Evolutionary conservation across 2,329 filamentous ascomycete genomes (phyloP).

Genomic region (Fusarium anthophilum): DNA sequence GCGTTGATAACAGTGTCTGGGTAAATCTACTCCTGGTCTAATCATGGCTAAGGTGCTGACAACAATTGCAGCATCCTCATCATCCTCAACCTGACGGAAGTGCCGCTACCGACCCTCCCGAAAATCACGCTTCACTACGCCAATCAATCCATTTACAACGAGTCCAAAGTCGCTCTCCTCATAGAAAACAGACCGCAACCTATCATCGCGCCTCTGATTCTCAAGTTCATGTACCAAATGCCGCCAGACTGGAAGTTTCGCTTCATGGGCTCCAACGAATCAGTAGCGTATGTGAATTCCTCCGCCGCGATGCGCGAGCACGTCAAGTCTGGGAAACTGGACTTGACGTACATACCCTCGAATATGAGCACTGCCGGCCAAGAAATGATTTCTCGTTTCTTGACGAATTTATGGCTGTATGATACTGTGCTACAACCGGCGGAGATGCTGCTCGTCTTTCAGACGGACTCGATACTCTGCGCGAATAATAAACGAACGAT

Average conservation of each 20-base stretch:
- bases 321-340: not conserved
- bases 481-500: not conserved
- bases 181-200: not conserved
- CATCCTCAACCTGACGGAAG: not conserved
- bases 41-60: not conserved
- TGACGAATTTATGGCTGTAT: not conserved
- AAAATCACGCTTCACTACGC: not conserved
- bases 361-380: not conserved
- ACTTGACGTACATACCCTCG: not conserved
- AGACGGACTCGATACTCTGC: not conserved
- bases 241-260: not conserved
- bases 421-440: not conserved
- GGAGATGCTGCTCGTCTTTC: not conserved
- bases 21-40: rapidly evolving
- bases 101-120: rapidly evolving
- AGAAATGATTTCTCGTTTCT: not conserved
- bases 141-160: not conserved
- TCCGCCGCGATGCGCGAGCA: not conserved
- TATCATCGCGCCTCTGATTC: not conserved
- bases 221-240: not conserved
- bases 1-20: rapidly evolving
- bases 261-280: not conserved
- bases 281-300: not conserved
- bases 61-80: rapidly evolving
- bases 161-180: not conserved